Conservation (phyloP, 2,329 filamentous ascomycete genomes). For the Grosmannia serpens region DNA sequence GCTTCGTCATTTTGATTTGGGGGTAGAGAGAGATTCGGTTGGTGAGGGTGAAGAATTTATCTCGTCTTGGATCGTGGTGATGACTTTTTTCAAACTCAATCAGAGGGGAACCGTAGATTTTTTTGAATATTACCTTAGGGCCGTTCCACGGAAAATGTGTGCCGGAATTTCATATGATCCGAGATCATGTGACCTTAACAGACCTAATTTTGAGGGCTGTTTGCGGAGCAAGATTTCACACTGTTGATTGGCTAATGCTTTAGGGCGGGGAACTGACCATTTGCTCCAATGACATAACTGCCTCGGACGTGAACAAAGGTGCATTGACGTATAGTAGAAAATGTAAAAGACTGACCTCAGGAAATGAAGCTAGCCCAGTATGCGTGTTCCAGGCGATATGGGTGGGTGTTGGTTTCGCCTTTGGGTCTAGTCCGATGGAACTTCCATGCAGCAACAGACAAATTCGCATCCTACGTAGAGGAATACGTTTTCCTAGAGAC, state of each 20-base stretch:
- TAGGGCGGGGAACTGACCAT: too few relatives aligned
- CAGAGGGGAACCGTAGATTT: conserved; percentile 2
- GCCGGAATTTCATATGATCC: conserved; percentile 9
- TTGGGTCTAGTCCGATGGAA: background rate
- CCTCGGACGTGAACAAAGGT: background rate
- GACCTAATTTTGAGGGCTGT: background rate
- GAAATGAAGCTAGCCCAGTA: background rate
- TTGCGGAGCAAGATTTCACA: background rate
- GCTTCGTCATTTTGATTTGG: conserved; percentile 70
- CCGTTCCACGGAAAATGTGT: background rate
- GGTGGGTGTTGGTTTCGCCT: background rate
- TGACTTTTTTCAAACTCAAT: background rate
- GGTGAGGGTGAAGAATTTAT: conserved; percentile 6
- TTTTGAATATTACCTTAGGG: conserved; percentile 4
- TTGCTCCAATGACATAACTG: too few relatives aligned
- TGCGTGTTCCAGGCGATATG: too few relatives aligned
- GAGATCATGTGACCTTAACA: conserved; percentile 5
- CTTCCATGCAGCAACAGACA: background rate
- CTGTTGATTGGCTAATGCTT: too few relatives aligned
- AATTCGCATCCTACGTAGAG: too few relatives aligned
- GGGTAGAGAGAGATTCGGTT: conserved; percentile 1
- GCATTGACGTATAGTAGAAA: background rate
- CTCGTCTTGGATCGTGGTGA: conserved; percentile 1
- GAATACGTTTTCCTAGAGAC: too few relatives aligned
- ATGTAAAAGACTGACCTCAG: background rate